phyloP scores from a whole-genome alignment of 2,329 filamentous ascomycete genomes.

The Neoarthrinium moseri region DNA sequence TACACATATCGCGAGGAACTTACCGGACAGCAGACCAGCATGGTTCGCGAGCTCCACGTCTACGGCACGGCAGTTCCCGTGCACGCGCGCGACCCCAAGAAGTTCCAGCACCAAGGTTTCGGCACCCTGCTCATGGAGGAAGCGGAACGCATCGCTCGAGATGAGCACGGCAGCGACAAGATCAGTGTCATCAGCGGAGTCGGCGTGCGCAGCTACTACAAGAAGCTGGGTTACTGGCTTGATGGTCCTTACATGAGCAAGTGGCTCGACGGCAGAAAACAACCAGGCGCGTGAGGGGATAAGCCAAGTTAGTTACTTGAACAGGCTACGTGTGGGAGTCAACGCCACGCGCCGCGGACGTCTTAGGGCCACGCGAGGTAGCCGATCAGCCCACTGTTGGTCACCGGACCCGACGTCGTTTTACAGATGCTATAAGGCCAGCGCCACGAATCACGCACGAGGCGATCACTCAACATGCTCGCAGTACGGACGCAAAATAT shows the following conservation, averaged over 20 bases:
- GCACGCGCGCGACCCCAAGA: conserved; percentile 89
- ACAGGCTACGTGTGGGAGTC: too few species aligned
- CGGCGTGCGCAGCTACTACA: conserved; percentile 92
- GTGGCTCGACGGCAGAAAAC: conserved; percentile 52
- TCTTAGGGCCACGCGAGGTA: too few species aligned
- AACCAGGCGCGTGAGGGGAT: conserved; percentile 10
- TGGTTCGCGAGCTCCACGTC: conserved; percentile 93
- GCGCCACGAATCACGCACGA: too few species aligned
- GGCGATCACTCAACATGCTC: too few species aligned
- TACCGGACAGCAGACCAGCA: conserved; percentile 79
- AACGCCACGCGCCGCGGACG: too few species aligned
- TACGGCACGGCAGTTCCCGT: conserved; percentile 98
- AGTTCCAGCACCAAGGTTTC: conserved; percentile 98
- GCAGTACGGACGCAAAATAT: too few species aligned
- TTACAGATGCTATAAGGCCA: too few species aligned
- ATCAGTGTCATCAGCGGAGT: conserved; percentile 98
- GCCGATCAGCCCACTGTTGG: too few species aligned
- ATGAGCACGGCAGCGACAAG: conserved; percentile 92
- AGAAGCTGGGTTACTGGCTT: conserved; percentile 86
- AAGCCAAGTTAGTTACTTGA: too few species aligned
- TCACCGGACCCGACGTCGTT: too few species aligned
- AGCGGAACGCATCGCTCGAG: conserved; percentile 88
- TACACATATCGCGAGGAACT: conserved; percentile 93
- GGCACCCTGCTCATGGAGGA: conserved; percentile 97
- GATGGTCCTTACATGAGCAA: conserved; percentile 86